Conservation (phyloP, 345 rosid species). For the Populus ilicifolia region DNA sequence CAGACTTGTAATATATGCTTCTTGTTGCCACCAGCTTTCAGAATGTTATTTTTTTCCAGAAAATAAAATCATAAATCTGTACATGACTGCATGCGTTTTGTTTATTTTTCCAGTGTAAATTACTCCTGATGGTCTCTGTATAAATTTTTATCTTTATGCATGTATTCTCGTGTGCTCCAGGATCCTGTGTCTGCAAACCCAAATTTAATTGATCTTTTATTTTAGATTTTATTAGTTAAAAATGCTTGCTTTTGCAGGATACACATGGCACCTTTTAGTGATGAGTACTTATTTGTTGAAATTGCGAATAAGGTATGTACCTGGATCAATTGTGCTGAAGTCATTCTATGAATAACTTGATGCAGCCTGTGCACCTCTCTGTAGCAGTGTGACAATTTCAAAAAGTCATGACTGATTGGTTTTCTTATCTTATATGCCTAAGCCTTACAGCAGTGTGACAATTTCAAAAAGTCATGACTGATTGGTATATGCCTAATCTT, state of each 20-base stretch:
- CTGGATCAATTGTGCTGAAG: slow-evolving; percentile 2
- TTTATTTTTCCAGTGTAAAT: not conserved
- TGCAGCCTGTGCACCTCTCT: not conserved
- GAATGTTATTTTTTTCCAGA: too few species aligned
- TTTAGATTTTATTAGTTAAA: slow-evolving; percentile 15
- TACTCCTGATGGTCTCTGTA: not conserved
- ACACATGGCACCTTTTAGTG: slow-evolving; percentile 98
- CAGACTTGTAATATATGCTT: not conserved
- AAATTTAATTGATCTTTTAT: slow-evolving; percentile 1
- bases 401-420: not conserved
- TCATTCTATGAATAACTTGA: slow-evolving; percentile 1
- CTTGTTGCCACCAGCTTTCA: not conserved
- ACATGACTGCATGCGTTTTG: not conserved
- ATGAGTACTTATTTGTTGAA: slow-evolving; percentile 91
- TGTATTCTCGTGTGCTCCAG: not conserved
- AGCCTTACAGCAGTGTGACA: too few species aligned
- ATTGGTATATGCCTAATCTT: not conserved
- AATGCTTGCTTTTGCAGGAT: slow-evolving; percentile 58
- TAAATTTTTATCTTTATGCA: not conserved
- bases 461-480: not conserved
- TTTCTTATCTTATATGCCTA: not conserved
- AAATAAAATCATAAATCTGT: not conserved
- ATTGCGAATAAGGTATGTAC: slow-evolving; percentile 91
- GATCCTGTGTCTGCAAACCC: not conserved
- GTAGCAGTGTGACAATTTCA: not conserved